These are phyloP conservation scores for Graphiopsis chlorocephala DNA, from an alignment of 2,329 filamentous ascomycete genomes.

Conservation along the genomic window DNA sequence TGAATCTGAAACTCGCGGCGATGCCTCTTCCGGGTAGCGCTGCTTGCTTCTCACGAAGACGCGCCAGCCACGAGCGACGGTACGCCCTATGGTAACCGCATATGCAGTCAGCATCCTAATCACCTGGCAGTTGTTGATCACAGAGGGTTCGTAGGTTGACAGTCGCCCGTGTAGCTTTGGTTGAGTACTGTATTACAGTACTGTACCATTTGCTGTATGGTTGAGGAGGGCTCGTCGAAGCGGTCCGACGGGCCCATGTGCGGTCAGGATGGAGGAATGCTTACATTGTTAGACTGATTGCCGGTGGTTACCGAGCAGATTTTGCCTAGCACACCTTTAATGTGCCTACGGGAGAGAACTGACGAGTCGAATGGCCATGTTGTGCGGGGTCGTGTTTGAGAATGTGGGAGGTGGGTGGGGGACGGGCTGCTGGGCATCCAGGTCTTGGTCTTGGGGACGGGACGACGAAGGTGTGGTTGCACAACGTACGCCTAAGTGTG, in stretches of 20 bases:
- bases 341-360: background rate
- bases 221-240: background rate
- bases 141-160: background rate
- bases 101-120: constrained; percentile 14
- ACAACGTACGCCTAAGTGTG: background rate
- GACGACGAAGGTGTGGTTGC: background rate
- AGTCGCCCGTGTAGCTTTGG: background rate
- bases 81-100: background rate
- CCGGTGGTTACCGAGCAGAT: background rate
- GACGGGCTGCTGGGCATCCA: background rate
- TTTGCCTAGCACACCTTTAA: background rate
- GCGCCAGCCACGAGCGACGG: background rate
- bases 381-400: constrained; percentile 1
- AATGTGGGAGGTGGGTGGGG: background rate
- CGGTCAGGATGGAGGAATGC: background rate
- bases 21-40: background rate
- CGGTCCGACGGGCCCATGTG: background rate
- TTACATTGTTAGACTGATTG: background rate
- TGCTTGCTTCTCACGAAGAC: background rate
- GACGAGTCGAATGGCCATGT: background rate
- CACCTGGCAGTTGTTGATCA: background rate
- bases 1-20: constrained; percentile 9
- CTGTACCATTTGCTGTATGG: background rate
- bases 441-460: background rate
- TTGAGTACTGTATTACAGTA: background rate